Percentiles rank a stretch among this genome's conserved stretches.
Evolutionary conservation across 495 filamentous ascomycete species (phyloP).

Genomic region (Usnea hakonensis): DNA sequence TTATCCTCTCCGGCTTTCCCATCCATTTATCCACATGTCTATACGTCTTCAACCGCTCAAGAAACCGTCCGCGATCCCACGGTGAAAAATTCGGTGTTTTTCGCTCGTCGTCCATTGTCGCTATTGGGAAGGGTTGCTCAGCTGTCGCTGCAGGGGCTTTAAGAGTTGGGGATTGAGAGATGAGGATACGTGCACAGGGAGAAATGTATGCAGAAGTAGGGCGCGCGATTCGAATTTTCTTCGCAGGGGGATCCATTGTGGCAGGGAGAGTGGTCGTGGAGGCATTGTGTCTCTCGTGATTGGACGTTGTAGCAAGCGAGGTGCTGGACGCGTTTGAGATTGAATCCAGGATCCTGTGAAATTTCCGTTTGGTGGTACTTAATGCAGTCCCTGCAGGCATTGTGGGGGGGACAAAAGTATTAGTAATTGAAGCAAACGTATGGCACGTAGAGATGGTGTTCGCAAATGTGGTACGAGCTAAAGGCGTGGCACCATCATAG

Average conservation of each 20-base stretch:
- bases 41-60: constrained; percentile 77
- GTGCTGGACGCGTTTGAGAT: constrained; percentile 41
- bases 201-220: constrained; percentile 26
- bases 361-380: constrained; percentile 50
- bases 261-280: constrained; percentile 23
- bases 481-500: no score
- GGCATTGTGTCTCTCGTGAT: constrained; percentile 21
- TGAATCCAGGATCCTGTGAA: constrained; percentile 49
- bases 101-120: constrained; percentile 22
- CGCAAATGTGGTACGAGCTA: no score
- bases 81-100: constrained; percentile 62
- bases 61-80: constrained; percentile 74
- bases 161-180: constrained; percentile 32
- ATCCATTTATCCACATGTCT: constrained; percentile 85
- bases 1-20: constrained; percentile 67
- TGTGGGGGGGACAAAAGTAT: constrained; percentile 22
- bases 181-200: constrained; percentile 13
- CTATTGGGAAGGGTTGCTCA: constrained; percentile 24
- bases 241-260: constrained; percentile 22
- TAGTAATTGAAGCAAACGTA: neutral
- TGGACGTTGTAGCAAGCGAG: constrained; percentile 17
- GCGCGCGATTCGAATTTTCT: constrained; percentile 24
- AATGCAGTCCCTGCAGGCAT: constrained; percentile 42
- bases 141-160: constrained; percentile 20
- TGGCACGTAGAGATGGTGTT: neutral